These are phyloP conservation scores for Auricularia auricula-judae DNA, from an alignment of 768 basidiomycete genomes.

Conservation along the genomic window DNA sequence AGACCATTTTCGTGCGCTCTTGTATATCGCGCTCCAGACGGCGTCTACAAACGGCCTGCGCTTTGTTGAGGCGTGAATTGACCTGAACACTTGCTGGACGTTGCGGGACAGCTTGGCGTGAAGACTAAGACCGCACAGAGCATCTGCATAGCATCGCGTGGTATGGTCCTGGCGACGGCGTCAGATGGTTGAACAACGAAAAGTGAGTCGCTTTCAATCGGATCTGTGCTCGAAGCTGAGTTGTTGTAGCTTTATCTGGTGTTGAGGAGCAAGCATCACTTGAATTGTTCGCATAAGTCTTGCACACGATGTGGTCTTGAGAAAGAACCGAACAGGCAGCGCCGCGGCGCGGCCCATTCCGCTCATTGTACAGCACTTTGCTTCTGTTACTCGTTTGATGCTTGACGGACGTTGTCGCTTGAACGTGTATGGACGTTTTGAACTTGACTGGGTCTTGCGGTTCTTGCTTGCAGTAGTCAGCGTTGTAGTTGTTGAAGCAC, in stretches of 20 bases:
- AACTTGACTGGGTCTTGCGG: too few relatives aligned
- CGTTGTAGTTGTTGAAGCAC: too few relatives aligned
- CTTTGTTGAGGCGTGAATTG: constrained; percentile 38
- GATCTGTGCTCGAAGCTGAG: neutral
- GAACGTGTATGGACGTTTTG: too few relatives aligned
- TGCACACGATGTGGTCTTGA: neutral
- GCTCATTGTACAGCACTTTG: neutral
- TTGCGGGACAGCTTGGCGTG: constrained; percentile 21
- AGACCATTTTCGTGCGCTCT: too few relatives aligned
- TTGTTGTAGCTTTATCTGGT: neutral
- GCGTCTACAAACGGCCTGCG: constrained; percentile 25
- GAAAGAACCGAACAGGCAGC: neutral
- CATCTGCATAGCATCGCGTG: constrained; percentile 37
- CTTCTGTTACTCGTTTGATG: too few relatives aligned
- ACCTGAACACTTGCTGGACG: constrained; percentile 19
- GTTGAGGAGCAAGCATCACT: neutral
- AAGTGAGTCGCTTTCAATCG: constrained; percentile 23
- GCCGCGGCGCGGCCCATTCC: too few relatives aligned
- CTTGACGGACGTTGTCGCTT: too few relatives aligned
- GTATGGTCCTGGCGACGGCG: constrained; percentile 31
- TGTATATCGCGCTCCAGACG: neutral
- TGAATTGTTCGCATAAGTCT: neutral
- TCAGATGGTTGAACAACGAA: constrained; percentile 41
- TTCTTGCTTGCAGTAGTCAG: too few relatives aligned
- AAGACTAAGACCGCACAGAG: constrained; percentile 23